Evolutionary conservation across 2,329 filamentous ascomycete genomes (phyloP).

Genomic region (Neonectria magnoliae): DNA sequence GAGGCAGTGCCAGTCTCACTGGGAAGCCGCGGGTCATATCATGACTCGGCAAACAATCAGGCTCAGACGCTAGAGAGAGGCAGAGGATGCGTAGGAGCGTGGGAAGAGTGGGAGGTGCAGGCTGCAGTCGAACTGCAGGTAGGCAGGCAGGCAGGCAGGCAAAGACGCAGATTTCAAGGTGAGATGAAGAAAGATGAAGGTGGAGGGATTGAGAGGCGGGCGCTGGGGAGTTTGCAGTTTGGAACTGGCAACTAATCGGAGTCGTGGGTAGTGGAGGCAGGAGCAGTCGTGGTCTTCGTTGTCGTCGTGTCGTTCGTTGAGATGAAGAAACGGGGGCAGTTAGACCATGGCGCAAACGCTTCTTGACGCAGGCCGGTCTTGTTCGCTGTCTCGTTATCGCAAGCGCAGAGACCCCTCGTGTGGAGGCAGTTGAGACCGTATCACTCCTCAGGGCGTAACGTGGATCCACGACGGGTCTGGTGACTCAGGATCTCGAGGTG

Average conservation of each 20-base stretch:
- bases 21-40: slow-evolving; percentile 41
- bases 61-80: slow-evolving; percentile 32
- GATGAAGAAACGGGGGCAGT: slow-evolving; percentile 36
- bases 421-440: slow-evolving; percentile 36
- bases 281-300: slow-evolving; percentile 18
- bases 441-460: slow-evolving; percentile 40
- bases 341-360: slow-evolving; percentile 41
- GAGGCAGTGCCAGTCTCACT: slow-evolving; percentile 42
- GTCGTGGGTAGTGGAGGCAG: slow-evolving; percentile 7
- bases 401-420: slow-evolving; percentile 34
- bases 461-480: slow-evolving; percentile 39
- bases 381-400: slow-evolving; percentile 23
- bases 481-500: slow-evolving; percentile 42
- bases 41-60: slow-evolving; percentile 40
- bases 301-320: slow-evolving; percentile 33
- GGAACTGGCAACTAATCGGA: slow-evolving; percentile 4
- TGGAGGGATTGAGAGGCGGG: slow-evolving; percentile 20
- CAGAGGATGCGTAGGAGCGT: slow-evolving; percentile 19
- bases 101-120: slow-evolving; percentile 23
- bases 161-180: slow-evolving; percentile 19
- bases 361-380: slow-evolving; percentile 36
- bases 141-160: slow-evolving; percentile 15
- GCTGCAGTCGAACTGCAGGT: slow-evolving; percentile 29
- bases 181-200: slow-evolving; percentile 9
- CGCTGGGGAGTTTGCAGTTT: background rate